Evolutionary conservation across 2,329 filamentous ascomycete species (phyloP).

Genomic region (Tolypocladium tundrense): DNA sequence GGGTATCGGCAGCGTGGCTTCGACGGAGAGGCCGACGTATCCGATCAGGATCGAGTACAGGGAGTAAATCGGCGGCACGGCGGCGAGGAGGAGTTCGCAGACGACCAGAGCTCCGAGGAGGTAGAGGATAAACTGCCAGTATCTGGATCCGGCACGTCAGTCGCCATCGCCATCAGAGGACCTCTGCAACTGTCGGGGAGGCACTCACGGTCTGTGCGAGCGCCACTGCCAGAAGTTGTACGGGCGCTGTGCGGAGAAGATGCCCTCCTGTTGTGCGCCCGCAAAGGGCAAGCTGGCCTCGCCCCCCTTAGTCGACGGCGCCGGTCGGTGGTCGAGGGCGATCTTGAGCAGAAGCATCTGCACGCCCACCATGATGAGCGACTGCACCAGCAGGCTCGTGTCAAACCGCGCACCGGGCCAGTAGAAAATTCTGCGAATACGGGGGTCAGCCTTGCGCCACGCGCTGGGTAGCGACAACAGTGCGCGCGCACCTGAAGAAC

Average conservation of each 20-base stretch:
- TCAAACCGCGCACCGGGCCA: conserved; percentile 59
- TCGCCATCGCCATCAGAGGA: neutral
- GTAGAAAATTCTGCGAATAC: conserved; percentile 50
- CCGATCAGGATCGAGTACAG: conserved; percentile 60
- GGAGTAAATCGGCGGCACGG: conserved; percentile 45
- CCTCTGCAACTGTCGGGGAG: neutral
- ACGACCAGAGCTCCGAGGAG: conserved; percentile 50
- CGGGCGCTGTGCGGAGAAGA: conserved; percentile 40
- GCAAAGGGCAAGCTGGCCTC: conserved; percentile 54
- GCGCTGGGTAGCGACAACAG: neutral
- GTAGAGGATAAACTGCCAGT: conserved; percentile 70
- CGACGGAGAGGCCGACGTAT: conserved; percentile 64
- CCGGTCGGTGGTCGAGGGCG: conserved; percentile 56
- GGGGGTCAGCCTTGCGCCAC: conserved; percentile 8
- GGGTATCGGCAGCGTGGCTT: conserved; percentile 72
- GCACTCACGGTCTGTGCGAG: conserved; percentile 51
- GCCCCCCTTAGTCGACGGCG: conserved; percentile 48
- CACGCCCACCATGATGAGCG: conserved; percentile 54
- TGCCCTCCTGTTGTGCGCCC: conserved; percentile 29
- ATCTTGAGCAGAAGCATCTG: conserved; percentile 56
- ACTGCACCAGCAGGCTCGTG: conserved; percentile 51
- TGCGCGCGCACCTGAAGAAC: conserved; percentile 44
- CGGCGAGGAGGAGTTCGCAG: conserved; percentile 57
- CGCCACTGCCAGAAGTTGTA: conserved; percentile 81
- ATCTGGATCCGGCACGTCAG: conserved; percentile 30